phyloP scores from a whole-genome alignment of 2,329 filamentous ascomycete species.

The Rhynchosporium graminicola region DNA sequence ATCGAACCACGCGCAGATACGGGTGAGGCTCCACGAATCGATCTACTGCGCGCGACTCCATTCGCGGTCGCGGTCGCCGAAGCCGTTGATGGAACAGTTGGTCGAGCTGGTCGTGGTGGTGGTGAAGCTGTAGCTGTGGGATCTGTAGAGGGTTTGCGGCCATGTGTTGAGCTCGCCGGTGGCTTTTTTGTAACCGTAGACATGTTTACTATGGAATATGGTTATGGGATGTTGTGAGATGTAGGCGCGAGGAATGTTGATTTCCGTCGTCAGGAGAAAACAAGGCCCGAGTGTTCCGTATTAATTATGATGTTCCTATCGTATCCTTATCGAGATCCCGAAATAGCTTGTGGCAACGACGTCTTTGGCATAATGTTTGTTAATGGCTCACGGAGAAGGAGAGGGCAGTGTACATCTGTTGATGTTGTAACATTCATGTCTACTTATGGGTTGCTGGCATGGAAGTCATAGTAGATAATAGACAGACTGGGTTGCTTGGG shows the following conservation, averaged over 20 bases:
- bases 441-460: constrained; percentile 30
- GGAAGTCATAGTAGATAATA: constrained; percentile 14
- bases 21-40: constrained; percentile 63
- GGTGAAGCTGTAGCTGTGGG: constrained; percentile 26
- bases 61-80: constrained; percentile 34
- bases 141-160: constrained; percentile 38
- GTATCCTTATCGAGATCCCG: not conserved
- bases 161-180: constrained; percentile 31
- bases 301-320: not conserved
- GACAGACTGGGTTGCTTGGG: constrained; percentile 13
- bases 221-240: constrained; percentile 11
- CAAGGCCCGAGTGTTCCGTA: constrained; percentile 15
- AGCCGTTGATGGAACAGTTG: constrained; percentile 28
- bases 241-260: constrained; percentile 21
- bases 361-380: not conserved
- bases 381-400: not conserved
- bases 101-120: constrained; percentile 23
- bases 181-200: constrained; percentile 48
- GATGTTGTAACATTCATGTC: constrained; percentile 19
- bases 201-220: constrained; percentile 37
- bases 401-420: not conserved
- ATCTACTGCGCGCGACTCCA: constrained; percentile 59
- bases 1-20: constrained; percentile 74
- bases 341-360: not conserved
- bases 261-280: constrained; percentile 22